Percentiles rank a stretch among this genome's conserved stretches.
These are phyloP conservation scores for Alternaria gansuensis DNA, from an alignment of 2,329 filamentous ascomycete species.

Conservation along the genomic window DNA sequence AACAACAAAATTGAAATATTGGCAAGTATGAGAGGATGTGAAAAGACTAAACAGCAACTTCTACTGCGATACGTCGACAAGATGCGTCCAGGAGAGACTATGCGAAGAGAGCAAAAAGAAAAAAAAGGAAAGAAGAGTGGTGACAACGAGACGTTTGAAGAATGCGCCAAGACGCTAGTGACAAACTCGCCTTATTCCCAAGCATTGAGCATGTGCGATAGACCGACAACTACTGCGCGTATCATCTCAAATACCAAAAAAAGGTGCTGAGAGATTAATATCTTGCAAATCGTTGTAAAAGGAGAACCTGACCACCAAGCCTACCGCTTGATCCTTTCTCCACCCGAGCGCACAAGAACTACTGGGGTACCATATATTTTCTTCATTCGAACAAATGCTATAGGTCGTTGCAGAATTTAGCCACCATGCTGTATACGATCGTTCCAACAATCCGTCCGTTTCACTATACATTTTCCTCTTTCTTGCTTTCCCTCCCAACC, in stretches of 20 bases:
- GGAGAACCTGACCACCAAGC: background rate
- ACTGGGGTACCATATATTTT: background rate
- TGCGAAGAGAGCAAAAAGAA: background rate
- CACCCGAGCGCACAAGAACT: background rate
- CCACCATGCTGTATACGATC: background rate
- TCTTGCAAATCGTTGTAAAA: background rate
- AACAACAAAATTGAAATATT: no score
- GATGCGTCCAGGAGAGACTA: background rate
- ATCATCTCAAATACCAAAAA: background rate
- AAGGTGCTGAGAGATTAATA: background rate
- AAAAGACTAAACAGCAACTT: background rate
- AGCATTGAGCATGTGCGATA: background rate
- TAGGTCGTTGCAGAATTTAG: background rate
- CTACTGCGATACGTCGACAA: background rate
- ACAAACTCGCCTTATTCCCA: background rate
- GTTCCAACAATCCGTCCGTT: background rate
- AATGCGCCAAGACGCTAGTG: slow-evolving; percentile 5
- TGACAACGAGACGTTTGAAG: background rate
- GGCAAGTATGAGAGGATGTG: no score
- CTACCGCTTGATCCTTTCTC: background rate
- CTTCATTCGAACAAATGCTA: background rate
- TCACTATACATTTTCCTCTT: background rate
- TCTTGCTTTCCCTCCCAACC: slow-evolving; percentile 1
- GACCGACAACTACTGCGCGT: background rate
- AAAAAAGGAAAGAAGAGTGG: background rate